Evolutionary conservation across 2,329 filamentous ascomycete genomes (phyloP).

Genomic region (Lecanicillium sp.): DNA sequence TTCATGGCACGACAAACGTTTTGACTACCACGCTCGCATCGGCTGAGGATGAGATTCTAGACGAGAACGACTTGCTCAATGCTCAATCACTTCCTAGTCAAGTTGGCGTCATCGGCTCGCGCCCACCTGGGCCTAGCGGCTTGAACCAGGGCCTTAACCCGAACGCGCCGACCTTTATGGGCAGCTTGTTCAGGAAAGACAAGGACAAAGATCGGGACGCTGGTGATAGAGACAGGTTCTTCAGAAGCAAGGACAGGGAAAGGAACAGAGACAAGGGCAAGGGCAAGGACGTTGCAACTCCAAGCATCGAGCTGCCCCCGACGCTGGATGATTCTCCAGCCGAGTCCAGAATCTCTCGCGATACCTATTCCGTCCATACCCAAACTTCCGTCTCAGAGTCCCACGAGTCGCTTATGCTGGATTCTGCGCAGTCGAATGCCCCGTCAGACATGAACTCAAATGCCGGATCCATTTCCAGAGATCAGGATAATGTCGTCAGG

Average conservation of each 20-base stretch:
- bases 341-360: conserved; percentile 47
- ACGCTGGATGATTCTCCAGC: conserved; percentile 40
- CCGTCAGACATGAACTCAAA: conserved; percentile 43
- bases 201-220: conserved; percentile 25
- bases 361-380: conserved; percentile 50
- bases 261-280: conserved; percentile 28
- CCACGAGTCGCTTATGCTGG: conserved; percentile 49
- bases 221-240: no score
- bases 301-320: conserved; percentile 28
- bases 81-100: conserved; percentile 47
- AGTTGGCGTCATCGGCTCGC: conserved; percentile 72
- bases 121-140: conserved; percentile 42
- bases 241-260: conserved; percentile 11
- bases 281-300: conserved; percentile 26
- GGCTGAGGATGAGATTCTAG: conserved; percentile 57
- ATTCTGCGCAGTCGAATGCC: conserved; percentile 48
- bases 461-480: conserved; percentile 32
- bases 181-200: conserved; percentile 50
- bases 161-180: conserved; percentile 80
- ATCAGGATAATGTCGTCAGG: conserved; percentile 49
- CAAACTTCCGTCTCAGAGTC: conserved; percentile 53
- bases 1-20: conserved; percentile 65
- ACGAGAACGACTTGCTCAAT: conserved; percentile 46
- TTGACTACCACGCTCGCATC: conserved; percentile 54
- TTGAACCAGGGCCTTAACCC: conserved; percentile 69